These are phyloP conservation scores for Rhizophagus sp. DNA, from an alignment of 192 early-diverging fungal genomes.

Conservation along the genomic window DNA sequence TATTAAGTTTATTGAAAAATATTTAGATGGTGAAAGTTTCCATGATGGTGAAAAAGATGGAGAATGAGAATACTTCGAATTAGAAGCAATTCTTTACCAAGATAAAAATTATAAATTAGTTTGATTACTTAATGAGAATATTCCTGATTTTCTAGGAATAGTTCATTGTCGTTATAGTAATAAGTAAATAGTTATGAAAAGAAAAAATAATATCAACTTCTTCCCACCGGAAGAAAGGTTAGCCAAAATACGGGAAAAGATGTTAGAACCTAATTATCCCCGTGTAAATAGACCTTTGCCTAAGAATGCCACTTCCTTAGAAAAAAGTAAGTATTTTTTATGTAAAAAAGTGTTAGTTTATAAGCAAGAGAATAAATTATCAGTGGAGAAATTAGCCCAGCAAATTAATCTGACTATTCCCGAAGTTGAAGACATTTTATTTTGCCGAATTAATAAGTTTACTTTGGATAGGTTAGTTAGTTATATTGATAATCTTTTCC, in stretches of 20 bases:
- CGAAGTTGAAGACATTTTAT: conserved; percentile 8
- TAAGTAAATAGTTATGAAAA: too few relatives aligned
- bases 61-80: too few relatives aligned
- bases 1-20: too few relatives aligned
- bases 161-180: too few relatives aligned
- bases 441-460: conserved; percentile 1
- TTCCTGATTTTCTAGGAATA: too few relatives aligned
- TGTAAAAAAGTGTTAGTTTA: conserved; percentile 10
- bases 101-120: too few relatives aligned
- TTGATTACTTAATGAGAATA: too few relatives aligned
- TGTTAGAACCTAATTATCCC: conserved; percentile 9
- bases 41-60: too few relatives aligned
- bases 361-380: conserved; percentile 8
- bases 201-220: conserved; percentile 1
- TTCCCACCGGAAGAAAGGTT: background rate
- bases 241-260: conserved; percentile 7
- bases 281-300: background rate
- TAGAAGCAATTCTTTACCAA: too few relatives aligned
- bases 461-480: background rate
- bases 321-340: background rate
- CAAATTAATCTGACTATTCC: background rate
- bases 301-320: background rate
- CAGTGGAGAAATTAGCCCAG: background rate
- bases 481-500: background rate
- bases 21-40: too few relatives aligned